These are phyloP conservation scores for Boletus rufocinnamomeus DNA, from an alignment of 768 basidiomycete genomes.

Conservation along the genomic window DNA sequence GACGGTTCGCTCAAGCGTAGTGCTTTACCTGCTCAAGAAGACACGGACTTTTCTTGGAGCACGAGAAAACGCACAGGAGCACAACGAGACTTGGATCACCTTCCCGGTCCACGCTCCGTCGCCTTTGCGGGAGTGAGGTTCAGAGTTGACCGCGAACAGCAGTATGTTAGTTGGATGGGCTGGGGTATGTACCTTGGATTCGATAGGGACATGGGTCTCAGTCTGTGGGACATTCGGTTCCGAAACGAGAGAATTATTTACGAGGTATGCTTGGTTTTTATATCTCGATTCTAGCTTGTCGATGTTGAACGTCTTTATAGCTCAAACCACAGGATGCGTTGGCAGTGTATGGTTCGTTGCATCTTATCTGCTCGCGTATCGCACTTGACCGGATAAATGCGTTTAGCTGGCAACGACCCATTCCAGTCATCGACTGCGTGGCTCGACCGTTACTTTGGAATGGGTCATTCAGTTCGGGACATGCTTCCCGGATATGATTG, in stretches of 20 bases:
- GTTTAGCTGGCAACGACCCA: constrained; percentile 59
- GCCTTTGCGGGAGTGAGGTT: constrained; percentile 61
- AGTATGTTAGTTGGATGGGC: constrained; percentile 70
- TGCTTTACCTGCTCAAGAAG: constrained; percentile 31
- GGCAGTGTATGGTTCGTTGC: constrained; percentile 52
- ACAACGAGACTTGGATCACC: constrained; percentile 58
- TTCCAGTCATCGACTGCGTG: constrained; percentile 61
- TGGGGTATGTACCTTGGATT: constrained; percentile 64
- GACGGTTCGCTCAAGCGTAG: constrained; percentile 53
- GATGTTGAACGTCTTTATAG: constrained; percentile 26
- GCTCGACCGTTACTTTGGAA: constrained; percentile 65
- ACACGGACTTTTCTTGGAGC: constrained; percentile 44
- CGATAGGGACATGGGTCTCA: constrained; percentile 66
- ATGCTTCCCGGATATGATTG: constrained; percentile 71
- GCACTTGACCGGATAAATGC: not conserved
- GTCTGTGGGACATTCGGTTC: constrained; percentile 61
- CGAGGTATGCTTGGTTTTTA: constrained; percentile 39
- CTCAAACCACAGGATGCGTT: constrained; percentile 64
- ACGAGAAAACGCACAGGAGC: constrained; percentile 43
- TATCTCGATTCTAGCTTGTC: not conserved
- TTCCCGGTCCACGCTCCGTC: constrained; percentile 64
- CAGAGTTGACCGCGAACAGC: constrained; percentile 49
- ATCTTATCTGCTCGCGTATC: not conserved
- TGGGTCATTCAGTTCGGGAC: constrained; percentile 57
- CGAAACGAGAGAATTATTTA: constrained; percentile 61